Percentiles rank a stretch among this genome's conserved stretches.
phyloP scores from a whole-genome alignment of 805 yeast genomes.

The Zygotorulaspora danielsina region DNA sequence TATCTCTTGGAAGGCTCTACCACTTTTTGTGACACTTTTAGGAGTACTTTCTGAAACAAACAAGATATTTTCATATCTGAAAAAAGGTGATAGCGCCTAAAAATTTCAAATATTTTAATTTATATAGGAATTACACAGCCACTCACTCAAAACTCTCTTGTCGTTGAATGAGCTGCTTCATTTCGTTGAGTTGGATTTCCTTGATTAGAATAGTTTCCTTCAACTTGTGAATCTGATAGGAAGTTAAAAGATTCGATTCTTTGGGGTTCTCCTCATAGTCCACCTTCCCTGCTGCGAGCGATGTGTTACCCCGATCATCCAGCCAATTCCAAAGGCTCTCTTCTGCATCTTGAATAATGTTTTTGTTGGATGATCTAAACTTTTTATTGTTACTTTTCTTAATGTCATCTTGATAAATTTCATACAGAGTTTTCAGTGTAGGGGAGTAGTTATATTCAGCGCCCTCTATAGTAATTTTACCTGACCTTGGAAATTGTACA shows the following conservation, averaged over 20 bases:
- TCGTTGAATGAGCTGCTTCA: conserved; percentile 19
- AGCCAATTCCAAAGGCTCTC: conserved; percentile 73
- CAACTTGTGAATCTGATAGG: conserved; percentile 24
- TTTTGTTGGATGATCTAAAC: conserved; percentile 10
- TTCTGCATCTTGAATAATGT: conserved; percentile 46
- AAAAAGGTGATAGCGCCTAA: too few relatives aligned
- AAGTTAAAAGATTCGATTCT: conserved; percentile 6
- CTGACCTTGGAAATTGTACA: conserved; percentile 23
- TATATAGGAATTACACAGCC: too few relatives aligned
- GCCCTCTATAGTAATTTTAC: conserved; percentile 35
- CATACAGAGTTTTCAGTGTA: conserved; percentile 37
- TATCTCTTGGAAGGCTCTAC: too few relatives aligned
- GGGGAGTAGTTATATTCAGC: conserved; percentile 40
- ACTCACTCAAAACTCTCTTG: conserved; percentile 1
- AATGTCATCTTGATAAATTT: conserved; percentile 27
- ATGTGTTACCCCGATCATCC: conserved; percentile 37
- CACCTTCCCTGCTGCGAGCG: conserved; percentile 3
- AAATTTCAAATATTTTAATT: too few relatives aligned
- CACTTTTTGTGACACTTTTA: too few relatives aligned
- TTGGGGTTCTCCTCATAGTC: background rate
- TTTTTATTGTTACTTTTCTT: conserved; percentile 13
- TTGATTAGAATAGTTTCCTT: conserved; percentile 29
- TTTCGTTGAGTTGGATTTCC: conserved; percentile 25
- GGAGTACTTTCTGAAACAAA: background rate
- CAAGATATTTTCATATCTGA: too few relatives aligned